Conservation (phyloP, 441 rosid genomes). For the Jatropha podagrica region DNA sequence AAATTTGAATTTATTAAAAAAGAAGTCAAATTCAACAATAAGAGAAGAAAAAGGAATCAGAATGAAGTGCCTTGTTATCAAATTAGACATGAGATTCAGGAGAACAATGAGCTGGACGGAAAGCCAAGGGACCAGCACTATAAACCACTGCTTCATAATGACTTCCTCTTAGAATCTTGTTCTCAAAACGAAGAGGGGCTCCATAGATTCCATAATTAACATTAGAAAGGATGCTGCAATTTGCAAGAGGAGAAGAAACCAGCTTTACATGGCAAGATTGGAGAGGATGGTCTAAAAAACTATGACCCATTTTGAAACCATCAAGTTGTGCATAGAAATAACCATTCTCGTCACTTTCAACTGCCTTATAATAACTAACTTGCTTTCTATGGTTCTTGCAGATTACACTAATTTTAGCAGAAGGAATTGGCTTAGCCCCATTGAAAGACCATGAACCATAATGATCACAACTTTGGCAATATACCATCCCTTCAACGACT, state of each 20-base stretch:
- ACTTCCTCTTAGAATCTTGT: constrained; percentile 46
- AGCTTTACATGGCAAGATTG: constrained; percentile 75
- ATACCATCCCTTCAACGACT: constrained; percentile 79
- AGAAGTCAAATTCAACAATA: constrained; percentile 13
- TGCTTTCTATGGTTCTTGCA: constrained; percentile 62
- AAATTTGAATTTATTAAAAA: background rate
- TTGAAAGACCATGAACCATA: constrained; percentile 71
- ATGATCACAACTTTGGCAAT: constrained; percentile 73
- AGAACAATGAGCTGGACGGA: constrained; percentile 68
- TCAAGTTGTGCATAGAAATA: constrained; percentile 73
- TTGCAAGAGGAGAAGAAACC: constrained; percentile 61
- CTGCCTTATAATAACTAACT: constrained; percentile 67
- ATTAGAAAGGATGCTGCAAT: constrained; percentile 68
- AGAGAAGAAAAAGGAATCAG: constrained; percentile 22
- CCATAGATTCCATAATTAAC: constrained; percentile 74
- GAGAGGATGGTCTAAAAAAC: constrained; percentile 72
- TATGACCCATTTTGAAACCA: constrained; percentile 47
- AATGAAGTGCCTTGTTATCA: constrained; percentile 16
- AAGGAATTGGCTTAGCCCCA: constrained; percentile 62
- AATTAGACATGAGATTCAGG: constrained; percentile 38
- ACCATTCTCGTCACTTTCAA: constrained; percentile 51
- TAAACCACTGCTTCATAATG: constrained; percentile 58
- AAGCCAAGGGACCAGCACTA: constrained; percentile 88
- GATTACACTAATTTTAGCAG: constrained; percentile 68
- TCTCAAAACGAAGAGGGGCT: constrained; percentile 52